Conservation (phyloP, 1,139 yeast genomes). For the Geotrichum fermentans region DNA sequence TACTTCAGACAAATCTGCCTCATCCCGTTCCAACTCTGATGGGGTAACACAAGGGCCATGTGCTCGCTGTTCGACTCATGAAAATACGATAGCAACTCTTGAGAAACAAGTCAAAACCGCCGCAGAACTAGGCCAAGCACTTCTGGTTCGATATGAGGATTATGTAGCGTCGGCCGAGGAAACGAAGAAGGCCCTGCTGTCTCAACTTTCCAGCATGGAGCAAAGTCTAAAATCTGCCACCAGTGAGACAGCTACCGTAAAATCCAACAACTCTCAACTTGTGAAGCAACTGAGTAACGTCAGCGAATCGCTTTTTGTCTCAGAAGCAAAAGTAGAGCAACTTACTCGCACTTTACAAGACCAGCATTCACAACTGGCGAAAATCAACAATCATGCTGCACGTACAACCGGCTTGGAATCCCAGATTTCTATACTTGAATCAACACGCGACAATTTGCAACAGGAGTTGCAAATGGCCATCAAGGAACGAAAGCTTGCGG, state of each 20-base stretch:
- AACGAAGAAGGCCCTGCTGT: slow-evolving; percentile 23
- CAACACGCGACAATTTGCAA: slow-evolving; percentile 25
- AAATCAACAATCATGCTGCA: slow-evolving; percentile 22
- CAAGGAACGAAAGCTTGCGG: slow-evolving; percentile 25
- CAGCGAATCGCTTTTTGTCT: slow-evolving; percentile 21
- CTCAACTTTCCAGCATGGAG: slow-evolving; percentile 22
- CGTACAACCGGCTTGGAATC: slow-evolving; percentile 24
- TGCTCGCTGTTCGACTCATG: slow-evolving; percentile 20
- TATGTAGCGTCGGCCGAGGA: slow-evolving; percentile 20
- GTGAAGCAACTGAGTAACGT: slow-evolving; percentile 23
- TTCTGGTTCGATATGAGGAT: slow-evolving; percentile 25
- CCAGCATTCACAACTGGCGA: slow-evolving; percentile 20
- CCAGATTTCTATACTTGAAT: slow-evolving; percentile 26
- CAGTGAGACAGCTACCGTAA: slow-evolving; percentile 21
- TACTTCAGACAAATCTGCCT: background rate
- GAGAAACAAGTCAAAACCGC: slow-evolving; percentile 28
- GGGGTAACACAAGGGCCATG: slow-evolving; percentile 15
- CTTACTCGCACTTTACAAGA: slow-evolving; percentile 9
- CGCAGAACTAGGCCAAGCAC: slow-evolving; percentile 32
- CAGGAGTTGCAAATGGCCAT: slow-evolving; percentile 23
- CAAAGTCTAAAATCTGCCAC: slow-evolving; percentile 22
- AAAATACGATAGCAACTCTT: slow-evolving; percentile 22
- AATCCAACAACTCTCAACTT: slow-evolving; percentile 25
- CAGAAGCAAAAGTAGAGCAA: slow-evolving; percentile 17
- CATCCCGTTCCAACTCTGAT: background rate